Evolutionary conservation across 495 filamentous ascomycete genomes (phyloP).

Genomic region (Durotheca rogersii): DNA sequence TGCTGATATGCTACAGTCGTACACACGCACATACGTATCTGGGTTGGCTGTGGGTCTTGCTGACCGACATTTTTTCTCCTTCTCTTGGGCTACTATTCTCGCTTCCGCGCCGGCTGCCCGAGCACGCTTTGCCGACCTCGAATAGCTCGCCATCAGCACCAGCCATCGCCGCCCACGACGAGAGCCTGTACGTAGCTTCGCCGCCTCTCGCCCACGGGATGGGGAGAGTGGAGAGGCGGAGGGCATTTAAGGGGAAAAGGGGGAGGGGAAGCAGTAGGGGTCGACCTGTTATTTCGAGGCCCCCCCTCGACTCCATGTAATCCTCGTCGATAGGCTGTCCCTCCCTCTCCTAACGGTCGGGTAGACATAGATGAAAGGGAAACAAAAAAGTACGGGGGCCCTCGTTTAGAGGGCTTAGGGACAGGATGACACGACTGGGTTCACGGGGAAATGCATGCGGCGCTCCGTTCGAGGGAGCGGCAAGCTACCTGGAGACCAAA

Average conservation of each 20-base stretch:
- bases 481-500: no score
- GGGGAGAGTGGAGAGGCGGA: slow-evolving; percentile 9
- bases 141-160: slow-evolving; percentile 17
- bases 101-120: slow-evolving; percentile 24
- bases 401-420: slow-evolving; percentile 31
- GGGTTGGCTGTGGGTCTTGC: slow-evolving; percentile 19
- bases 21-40: no score
- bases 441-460: slow-evolving; percentile 22
- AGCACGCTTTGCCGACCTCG: slow-evolving; percentile 13
- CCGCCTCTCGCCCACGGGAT: slow-evolving; percentile 27
- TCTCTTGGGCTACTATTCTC: slow-evolving; percentile 19
- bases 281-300: slow-evolving; percentile 17
- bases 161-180: slow-evolving; percentile 13
- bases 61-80: slow-evolving; percentile 26
- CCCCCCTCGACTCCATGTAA: no score
- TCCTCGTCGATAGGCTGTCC: slow-evolving; percentile 9
- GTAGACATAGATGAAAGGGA: slow-evolving; percentile 14
- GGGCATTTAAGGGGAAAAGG: slow-evolving; percentile 16
- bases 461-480: slow-evolving; percentile 29
- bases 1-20: slow-evolving; percentile 18
- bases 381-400: slow-evolving; percentile 14
- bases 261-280: no score
- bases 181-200: slow-evolving; percentile 15
- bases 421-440: slow-evolving; percentile 9
- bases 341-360: no score